Conservation (phyloP, 352 stramenopile genomes). For the Achlya hypogyna region DNA sequence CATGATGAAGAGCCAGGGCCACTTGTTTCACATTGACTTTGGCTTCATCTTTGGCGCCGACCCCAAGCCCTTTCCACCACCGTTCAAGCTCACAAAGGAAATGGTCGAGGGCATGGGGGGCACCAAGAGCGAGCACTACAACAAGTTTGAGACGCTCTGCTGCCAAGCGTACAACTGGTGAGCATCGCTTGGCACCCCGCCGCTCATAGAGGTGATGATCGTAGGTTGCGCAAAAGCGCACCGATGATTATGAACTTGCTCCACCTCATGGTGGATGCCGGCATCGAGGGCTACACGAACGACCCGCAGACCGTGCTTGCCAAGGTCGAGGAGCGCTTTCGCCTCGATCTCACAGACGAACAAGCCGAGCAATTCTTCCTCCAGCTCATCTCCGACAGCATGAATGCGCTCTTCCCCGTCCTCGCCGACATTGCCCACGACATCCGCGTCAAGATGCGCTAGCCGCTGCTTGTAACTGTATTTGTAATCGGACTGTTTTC, state of each 20-base stretch:
- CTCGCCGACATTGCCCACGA: constrained; percentile 87
- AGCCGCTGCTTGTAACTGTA: neutral
- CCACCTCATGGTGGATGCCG: constrained; percentile 97
- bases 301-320: constrained; percentile 76
- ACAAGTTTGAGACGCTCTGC: constrained; percentile 89
- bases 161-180: constrained; percentile 87
- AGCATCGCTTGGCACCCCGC: neutral
- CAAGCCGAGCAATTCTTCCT: constrained; percentile 97
- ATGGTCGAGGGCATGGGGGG: constrained; percentile 98
- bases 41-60: constrained; percentile 99
- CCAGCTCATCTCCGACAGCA: constrained; percentile 92
- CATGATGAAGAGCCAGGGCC: constrained; percentile 93
- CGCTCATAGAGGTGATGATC: neutral
- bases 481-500: no score
- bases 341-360: constrained; percentile 95
- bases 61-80: constrained; percentile 97
- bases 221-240: constrained; percentile 93
- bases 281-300: constrained; percentile 90
- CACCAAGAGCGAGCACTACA: constrained; percentile 84
- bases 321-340: constrained; percentile 94
- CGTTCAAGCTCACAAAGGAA: constrained; percentile 96
- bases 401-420: constrained; percentile 85
- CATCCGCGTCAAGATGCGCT: constrained; percentile 11
- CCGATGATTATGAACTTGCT: constrained; percentile 98
- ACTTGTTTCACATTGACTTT: constrained; percentile 99